These are phyloP conservation scores for Tolypocladium album DNA, from an alignment of 2,329 filamentous ascomycete genomes.

Conservation along the genomic window DNA sequence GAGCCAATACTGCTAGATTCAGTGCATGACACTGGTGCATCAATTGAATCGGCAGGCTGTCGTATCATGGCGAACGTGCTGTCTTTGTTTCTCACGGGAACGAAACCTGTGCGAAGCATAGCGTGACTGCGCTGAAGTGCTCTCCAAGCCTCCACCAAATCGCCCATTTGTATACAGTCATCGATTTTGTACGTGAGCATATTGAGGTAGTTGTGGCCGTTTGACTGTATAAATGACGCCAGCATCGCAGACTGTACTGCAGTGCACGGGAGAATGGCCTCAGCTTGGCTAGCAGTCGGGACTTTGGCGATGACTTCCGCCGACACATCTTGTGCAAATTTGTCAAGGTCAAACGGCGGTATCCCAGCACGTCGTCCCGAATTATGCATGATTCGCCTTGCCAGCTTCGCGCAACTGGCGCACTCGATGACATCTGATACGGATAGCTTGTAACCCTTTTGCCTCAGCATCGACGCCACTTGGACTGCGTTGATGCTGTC, in stretches of 20 bases:
- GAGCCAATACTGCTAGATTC: background rate
- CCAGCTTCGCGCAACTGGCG: conserved; percentile 32
- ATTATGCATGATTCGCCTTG: conserved; percentile 13
- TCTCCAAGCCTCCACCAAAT: conserved; percentile 49
- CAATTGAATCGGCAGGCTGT: conserved; percentile 22
- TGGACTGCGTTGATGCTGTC: conserved; percentile 86
- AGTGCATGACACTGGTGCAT: conserved; percentile 6
- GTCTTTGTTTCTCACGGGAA: conserved; percentile 46
- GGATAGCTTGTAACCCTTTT: conserved; percentile 44
- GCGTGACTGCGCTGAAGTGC: conserved; percentile 43
- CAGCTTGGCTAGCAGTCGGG: conserved; percentile 24
- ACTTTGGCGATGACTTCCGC: conserved; percentile 14
- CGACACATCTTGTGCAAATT: conserved; percentile 24
- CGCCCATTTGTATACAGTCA: conserved; percentile 20
- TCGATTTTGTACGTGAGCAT: conserved; percentile 46
- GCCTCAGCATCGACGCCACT: conserved; percentile 57
- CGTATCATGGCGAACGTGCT: conserved; percentile 67
- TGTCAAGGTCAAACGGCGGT: conserved; percentile 25
- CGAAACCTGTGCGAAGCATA: conserved; percentile 70
- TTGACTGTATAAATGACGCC: conserved; percentile 58
- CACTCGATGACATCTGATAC: conserved; percentile 66
- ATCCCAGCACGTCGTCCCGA: background rate
- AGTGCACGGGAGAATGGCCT: conserved; percentile 65
- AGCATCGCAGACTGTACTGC: conserved; percentile 72
- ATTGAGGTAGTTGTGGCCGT: conserved; percentile 66